A percentile compares a stretch with the other conserved stretches of the same genome.
phyloP scores from a whole-genome alignment of 2,329 filamentous ascomycete species.

The Ustilaginoidea virens region DNA sequence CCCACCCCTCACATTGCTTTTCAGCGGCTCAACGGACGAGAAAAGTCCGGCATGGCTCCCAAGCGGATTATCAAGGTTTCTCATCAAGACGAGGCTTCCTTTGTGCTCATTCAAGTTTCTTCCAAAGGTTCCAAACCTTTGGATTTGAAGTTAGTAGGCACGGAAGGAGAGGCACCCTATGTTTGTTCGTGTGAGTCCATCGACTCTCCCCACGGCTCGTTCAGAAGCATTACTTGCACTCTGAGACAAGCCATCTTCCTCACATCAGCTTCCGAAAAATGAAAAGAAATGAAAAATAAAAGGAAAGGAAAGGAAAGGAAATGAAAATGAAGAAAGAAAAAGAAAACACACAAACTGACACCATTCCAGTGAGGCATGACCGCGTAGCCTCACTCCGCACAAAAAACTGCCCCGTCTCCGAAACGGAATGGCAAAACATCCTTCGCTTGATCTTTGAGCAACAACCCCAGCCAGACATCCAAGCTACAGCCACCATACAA shows the following conservation, averaged over 20 bases:
- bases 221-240: too few species aligned
- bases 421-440: conserved; percentile 52
- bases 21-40: too few species aligned
- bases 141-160: conserved; percentile 52
- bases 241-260: too few species aligned
- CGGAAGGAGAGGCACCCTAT: conserved; percentile 49
- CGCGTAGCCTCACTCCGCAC: conserved; percentile 35
- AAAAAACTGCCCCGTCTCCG: conserved; percentile 36
- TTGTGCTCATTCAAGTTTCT: conserved; percentile 45
- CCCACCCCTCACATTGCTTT: neutral
- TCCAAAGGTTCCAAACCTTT: conserved; percentile 34
- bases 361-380: conserved; percentile 38
- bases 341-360: too few species aligned
- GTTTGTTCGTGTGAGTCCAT: conserved; percentile 34
- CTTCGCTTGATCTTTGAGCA: conserved; percentile 41
- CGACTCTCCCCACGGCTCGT: too few species aligned
- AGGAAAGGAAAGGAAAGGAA: too few species aligned
- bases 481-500: conserved; percentile 43
- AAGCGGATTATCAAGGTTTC: conserved; percentile 39
- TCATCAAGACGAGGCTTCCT: conserved; percentile 34
- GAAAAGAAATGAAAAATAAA: too few species aligned
- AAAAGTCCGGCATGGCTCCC: conserved; percentile 14
- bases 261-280: too few species aligned
- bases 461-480: conserved; percentile 35
- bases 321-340: too few species aligned